Base-by-base conservation (phyloP, 768 basidiomycete species). In the Calocera viscosa region DNA sequence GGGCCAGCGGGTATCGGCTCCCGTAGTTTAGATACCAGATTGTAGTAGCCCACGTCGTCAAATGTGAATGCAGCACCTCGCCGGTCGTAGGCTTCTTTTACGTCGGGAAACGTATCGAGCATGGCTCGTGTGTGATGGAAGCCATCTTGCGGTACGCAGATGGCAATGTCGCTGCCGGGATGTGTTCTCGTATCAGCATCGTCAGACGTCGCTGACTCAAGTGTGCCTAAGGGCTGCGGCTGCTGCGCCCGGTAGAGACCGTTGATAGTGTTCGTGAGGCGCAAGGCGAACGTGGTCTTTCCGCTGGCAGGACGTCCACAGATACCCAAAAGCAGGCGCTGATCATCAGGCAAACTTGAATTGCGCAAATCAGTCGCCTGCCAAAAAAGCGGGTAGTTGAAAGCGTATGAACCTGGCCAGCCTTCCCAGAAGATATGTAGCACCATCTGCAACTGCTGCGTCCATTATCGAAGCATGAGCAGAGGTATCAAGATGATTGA, bases 21-120 rank as follows among this genome's bases (percentile, higher is more conserved):
- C 22, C 84, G 82, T 10, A 96, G 77, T 14, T 78, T 73, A 17
- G 76, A 76, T 14, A 94, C 77, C 71, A 94, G 94, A 0, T 79
- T 72, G 65, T 85, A 82, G 75, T 93, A 96, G 28, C 80, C 79
- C n/a, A 74, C 70, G 3, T 83, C 85, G 70, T 96, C 87, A 72
- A 97, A 97, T 1, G 94, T 96, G 89, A 92, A 95, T 70, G 93
- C 89, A 16, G 82, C 86, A 1, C 94, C 94, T 24, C 94, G 83
- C 53, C 91, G 76, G 67, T 87, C 87, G 70, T 88, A 85, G 0
- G 94, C 92, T 41, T 86, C 81, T 65, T 82, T 79, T 0, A 93
- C 87, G 74, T 96, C 86, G 16, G 85, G 83, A 73, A 94, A 82
- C 24, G 77, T 73, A 72, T 90, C 90, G 30, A 98, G 83, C 69